Conservation (phyloP, 805 yeast species). For the Wickerhamiella parazyma region DNA sequence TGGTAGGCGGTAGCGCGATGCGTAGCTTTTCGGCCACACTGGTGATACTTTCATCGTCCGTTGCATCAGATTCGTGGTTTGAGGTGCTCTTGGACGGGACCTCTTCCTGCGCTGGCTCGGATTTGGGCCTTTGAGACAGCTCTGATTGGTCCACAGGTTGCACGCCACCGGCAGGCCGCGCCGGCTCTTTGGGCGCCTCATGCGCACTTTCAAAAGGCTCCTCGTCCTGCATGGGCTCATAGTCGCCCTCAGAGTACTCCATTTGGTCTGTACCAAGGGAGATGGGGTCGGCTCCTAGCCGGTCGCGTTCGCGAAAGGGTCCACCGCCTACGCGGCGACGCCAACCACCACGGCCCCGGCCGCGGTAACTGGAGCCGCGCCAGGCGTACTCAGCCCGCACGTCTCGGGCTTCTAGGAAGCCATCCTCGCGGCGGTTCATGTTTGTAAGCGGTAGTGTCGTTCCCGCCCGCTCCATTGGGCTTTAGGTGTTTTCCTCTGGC, state of each 20-base stretch:
- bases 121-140: too few species aligned
- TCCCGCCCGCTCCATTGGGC: neutral
- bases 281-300: neutral
- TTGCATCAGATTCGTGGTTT: constrained; percentile 3
- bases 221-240: neutral
- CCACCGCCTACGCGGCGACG: constrained; percentile 6
- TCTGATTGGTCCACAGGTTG: too few species aligned
- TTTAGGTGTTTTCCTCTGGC: too few species aligned
- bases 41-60: neutral
- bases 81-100: too few species aligned
- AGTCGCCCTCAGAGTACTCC: neutral
- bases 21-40: neutral
- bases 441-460: too few species aligned
- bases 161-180: too few species aligned
- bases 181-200: too few species aligned
- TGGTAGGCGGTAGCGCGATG: constrained; percentile 1
- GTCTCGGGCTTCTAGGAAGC: constrained; percentile 1
- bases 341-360: constrained; percentile 9
- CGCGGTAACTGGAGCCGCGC: constrained; percentile 7
- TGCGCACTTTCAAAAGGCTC: too few species aligned
- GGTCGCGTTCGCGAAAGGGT: constrained; percentile 3
- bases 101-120: too few species aligned
- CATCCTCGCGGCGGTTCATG: neutral
- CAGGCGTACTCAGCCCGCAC: constrained; percentile 7
- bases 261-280: too few species aligned